Evolutionary conservation across 805 yeast species (phyloP).

Genomic region (Candida stauntonica): DNA sequence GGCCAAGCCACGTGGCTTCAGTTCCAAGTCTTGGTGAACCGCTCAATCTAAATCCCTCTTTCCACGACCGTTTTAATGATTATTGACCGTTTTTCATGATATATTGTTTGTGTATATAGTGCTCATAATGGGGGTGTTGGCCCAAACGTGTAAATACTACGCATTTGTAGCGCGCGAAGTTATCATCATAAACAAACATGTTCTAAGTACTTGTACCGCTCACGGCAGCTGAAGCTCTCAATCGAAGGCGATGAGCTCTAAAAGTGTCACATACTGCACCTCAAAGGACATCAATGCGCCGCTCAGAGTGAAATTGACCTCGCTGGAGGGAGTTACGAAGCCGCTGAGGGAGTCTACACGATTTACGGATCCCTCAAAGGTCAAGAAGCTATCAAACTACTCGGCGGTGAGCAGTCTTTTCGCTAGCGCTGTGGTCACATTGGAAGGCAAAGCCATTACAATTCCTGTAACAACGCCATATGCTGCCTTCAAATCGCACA

Average conservation of each 20-base stretch:
- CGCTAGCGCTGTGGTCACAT: constrained; percentile 42
- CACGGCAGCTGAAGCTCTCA: neutral
- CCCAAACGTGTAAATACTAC: no score
- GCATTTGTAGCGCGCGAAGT: no score
- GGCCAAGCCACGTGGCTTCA: neutral
- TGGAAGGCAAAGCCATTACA: constrained; percentile 43
- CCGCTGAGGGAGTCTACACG: constrained; percentile 41
- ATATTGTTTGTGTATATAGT: no score
- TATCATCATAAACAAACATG: no score
- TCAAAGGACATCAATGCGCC: constrained; percentile 52
- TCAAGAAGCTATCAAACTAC: constrained; percentile 38
- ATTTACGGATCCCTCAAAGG: constrained; percentile 42
- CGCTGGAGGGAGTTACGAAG: constrained; percentile 41
- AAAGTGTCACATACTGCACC: constrained; percentile 49
- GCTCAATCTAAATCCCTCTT: neutral
- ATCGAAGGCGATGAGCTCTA: constrained; percentile 22
- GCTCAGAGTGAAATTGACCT: constrained; percentile 43
- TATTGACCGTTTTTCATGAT: no score
- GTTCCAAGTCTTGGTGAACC: neutral
- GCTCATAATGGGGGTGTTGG: no score
- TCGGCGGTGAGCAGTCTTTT: constrained; percentile 33
- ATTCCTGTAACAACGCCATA: constrained; percentile 47
- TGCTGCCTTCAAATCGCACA: constrained; percentile 39
- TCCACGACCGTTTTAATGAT: no score
- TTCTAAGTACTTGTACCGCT: no score